Percentiles rank a stretch among this genome's conserved stretches.
phyloP scores from a whole-genome alignment of 116 monocot genomes.

The Thalassia testudinum region DNA sequence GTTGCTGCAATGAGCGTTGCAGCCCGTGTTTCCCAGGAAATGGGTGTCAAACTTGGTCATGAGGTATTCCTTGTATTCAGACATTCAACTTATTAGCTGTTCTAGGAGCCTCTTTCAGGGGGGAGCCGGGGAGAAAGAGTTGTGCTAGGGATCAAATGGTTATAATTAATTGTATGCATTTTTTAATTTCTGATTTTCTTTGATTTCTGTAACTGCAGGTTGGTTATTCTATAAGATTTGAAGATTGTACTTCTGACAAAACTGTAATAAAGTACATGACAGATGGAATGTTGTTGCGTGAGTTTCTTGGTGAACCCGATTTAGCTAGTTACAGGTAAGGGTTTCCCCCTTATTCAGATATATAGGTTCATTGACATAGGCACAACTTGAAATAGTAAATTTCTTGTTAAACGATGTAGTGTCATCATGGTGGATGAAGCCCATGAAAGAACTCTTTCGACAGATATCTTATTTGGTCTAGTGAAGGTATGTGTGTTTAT shows the following conservation, averaged over 20 bases:
- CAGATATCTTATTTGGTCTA: slow-evolving; percentile 95
- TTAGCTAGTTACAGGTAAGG: slow-evolving; percentile 75
- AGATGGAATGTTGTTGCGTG: slow-evolving; percentile 87
- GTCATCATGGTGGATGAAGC: slow-evolving; percentile 99
- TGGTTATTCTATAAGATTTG: slow-evolving; percentile 96
- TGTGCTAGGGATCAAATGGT: too few species aligned
- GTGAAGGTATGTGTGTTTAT: slow-evolving; percentile 46
- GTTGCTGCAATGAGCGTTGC: slow-evolving; percentile 98
- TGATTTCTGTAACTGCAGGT: slow-evolving; percentile 25
- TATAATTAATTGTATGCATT: too few species aligned
- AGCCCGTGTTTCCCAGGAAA: slow-evolving; percentile 92
- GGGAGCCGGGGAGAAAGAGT: too few species aligned
- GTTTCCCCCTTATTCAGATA: too few species aligned
- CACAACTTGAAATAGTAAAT: neutral
- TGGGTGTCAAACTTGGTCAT: slow-evolving; percentile 94
- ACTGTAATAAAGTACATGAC: slow-evolving; percentile 95
- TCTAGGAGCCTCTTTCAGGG: neutral
- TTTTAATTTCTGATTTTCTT: too few species aligned
- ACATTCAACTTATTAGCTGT: too few species aligned
- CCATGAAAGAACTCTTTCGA: slow-evolving; percentile 91
- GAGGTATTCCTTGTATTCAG: slow-evolving; percentile 32
- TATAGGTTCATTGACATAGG: too few species aligned
- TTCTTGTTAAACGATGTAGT: slow-evolving; percentile 18
- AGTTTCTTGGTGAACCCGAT: slow-evolving; percentile 97
- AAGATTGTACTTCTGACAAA: slow-evolving; percentile 95